Percentiles rank a stretch among this genome's conserved stretches.
phyloP scores from a whole-genome alignment of 164 flowering plant genomes.

The Kingdonia uniflora region DNA sequence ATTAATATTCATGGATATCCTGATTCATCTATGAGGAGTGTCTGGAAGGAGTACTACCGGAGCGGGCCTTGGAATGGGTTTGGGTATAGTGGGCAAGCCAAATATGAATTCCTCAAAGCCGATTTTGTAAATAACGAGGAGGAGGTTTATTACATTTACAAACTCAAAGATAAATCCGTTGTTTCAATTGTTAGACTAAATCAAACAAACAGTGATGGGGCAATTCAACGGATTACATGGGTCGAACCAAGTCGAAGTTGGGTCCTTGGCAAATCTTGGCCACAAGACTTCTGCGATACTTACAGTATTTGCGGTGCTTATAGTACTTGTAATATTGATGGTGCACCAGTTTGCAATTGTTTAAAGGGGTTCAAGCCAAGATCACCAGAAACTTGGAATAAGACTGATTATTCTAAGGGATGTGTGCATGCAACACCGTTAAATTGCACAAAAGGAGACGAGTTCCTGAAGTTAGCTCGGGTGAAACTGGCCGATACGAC shows the following conservation, averaged over 20 bases:
- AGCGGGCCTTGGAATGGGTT: conserved; percentile 62
- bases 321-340: conserved; percentile 15
- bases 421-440: conserved; percentile 8
- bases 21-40: conserved; percentile 14
- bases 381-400: conserved; percentile 7
- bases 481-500: conserved; percentile 18
- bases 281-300: conserved; percentile 13
- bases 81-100: conserved; percentile 15
- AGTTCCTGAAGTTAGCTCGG: conserved; percentile 8
- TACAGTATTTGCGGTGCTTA: conserved; percentile 17
- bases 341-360: conserved; percentile 17
- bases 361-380: conserved; percentile 18
- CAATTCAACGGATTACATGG: conserved; percentile 15
- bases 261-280: conserved; percentile 7
- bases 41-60: conserved; percentile 9
- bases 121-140: neutral
- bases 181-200: conserved; percentile 4
- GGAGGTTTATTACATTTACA: conserved; percentile 5
- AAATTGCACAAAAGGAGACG: conserved; percentile 13
- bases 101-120: conserved; percentile 3
- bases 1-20: conserved; percentile 27
- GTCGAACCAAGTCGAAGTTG: conserved; percentile 3
- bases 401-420: conserved; percentile 15
- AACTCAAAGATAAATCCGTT: neutral
- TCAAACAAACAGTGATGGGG: neutral